These are phyloP conservation scores for Phaseolus lunatus DNA, from an alignment of 306 rosid species.

Conservation along the genomic window DNA sequence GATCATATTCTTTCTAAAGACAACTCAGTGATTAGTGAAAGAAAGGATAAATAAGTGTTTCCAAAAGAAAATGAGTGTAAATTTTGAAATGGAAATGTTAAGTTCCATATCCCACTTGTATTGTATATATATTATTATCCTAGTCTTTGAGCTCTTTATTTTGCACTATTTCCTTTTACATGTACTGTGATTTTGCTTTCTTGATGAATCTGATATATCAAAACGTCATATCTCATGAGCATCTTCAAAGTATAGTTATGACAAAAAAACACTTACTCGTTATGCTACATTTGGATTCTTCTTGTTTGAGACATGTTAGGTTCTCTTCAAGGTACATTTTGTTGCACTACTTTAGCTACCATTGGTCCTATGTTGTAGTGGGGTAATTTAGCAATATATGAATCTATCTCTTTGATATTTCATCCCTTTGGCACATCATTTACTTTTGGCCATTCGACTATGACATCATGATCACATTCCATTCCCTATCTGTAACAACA, in stretches of 20 bases:
- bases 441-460: no score
- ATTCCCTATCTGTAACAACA: no score
- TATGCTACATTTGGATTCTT: slow-evolving; percentile 36
- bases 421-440: no score
- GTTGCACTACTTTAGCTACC: no score
- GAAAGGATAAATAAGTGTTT: neutral
- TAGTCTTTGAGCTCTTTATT: slow-evolving; percentile 23
- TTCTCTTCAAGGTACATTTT: slow-evolving; percentile 20
- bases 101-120: slow-evolving; percentile 36
- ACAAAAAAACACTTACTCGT: slow-evolving; percentile 4
- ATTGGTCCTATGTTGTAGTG: no score
- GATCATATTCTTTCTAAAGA: slow-evolving; percentile 72
- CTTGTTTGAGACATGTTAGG: slow-evolving; percentile 34
- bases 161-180: slow-evolving; percentile 28
- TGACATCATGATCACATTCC: no score
- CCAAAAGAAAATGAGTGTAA: slow-evolving; percentile 31
- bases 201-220: slow-evolving; percentile 13
- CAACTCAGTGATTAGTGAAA: neutral
- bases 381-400: no score
- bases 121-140: slow-evolving; percentile 42
- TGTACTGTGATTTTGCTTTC: slow-evolving; percentile 24
- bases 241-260: no score
- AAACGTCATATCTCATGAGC: neutral
- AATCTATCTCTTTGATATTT: no score
- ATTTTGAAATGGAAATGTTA: slow-evolving; percentile 30